Base-by-base conservation (phyloP, 495 filamentous ascomycete genomes). In the Trichoderma virens region DNA sequence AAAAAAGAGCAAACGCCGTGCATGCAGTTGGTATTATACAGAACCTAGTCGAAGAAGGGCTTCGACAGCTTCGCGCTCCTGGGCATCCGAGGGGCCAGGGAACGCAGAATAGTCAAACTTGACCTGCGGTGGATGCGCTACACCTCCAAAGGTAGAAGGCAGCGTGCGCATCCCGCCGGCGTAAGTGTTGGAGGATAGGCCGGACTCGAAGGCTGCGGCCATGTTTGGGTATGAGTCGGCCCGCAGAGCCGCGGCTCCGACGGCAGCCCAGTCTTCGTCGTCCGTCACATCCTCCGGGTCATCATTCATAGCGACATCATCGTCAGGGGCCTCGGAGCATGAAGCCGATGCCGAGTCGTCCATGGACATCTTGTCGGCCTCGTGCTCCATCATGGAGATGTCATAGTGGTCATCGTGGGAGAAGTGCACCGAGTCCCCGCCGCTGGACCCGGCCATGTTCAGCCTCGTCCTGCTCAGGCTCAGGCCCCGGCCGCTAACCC, bases 331-430 rank as follows among this genome's bases (percentile, higher is more conserved):
- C 67, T 89, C 88, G 35, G 87, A 90, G 60, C 88, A 88, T 47
- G 90, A 90, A 41, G 85, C 87, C 65, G 88, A 88, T 43, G 80
- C 85, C 30, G 87, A 86, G 38, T 83, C 83, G 60, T 90, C 91
- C 61, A 97, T 81, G 60, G 93, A 97, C 93, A 97, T 97, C 78
- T 92, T 93, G 76, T 98, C 94, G 45, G 90, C 93, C 72, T 95
- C 92, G 68, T 93, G 80, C 73, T 94, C 90, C 67, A 86, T 80
- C 86, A 90, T 90, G 73, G 77, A 82, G 67, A 82, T 75, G 70
- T 87, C 87, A 28, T 30, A 30, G 77, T 86, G 73, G 34, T 86
- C 85, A 70, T 83, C 83, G 66, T 91, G 87, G 25, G 89, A 90
- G 70, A 91, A 92, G 34, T 88, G 84, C 60, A 84, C 84, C 35